Evolutionary conservation across 1,284 basidiomycete species (phyloP).

Genomic region (Ganoderma boninense): DNA sequence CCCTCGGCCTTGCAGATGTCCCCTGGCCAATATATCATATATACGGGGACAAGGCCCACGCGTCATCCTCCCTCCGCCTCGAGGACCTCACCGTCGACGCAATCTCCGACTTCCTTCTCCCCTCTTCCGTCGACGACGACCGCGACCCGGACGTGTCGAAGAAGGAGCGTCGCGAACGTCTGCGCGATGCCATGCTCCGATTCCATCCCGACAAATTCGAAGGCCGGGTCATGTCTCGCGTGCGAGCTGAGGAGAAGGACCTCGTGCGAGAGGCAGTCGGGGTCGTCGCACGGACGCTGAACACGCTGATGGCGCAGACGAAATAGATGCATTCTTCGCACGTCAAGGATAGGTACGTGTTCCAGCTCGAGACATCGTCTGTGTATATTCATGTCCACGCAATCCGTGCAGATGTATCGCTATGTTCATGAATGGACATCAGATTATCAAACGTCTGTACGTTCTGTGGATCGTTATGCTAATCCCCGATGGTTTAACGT

Average conservation of each 20-base stretch:
- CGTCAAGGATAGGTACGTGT: not conserved
- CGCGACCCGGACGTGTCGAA: conserved; percentile 33
- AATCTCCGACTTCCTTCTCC: conserved; percentile 69
- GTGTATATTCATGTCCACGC: no score
- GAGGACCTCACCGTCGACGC: conserved; percentile 67
- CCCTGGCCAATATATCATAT: conserved; percentile 74
- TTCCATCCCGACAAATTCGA: conserved; percentile 92
- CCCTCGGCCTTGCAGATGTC: conserved; percentile 66
- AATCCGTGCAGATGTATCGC: no score
- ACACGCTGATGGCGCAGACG: conserved; percentile 33
- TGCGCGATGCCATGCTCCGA: conserved; percentile 77
- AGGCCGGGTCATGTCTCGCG: conserved; percentile 68
- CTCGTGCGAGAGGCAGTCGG: conserved; percentile 82
- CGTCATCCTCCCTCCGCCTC: conserved; percentile 36
- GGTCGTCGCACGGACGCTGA: conserved; percentile 53
- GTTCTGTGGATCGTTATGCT: no score
- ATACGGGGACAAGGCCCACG: conserved; percentile 40
- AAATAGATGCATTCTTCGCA: no score
- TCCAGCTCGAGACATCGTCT: not conserved
- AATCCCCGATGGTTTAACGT: no score
- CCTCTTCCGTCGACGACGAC: conserved; percentile 20
- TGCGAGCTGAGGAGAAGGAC: conserved; percentile 70
- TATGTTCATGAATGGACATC: no score
- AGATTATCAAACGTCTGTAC: no score
- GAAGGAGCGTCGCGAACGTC: conserved; percentile 60